A percentile compares a stretch with the other conserved stretches of the same genome.
Conservation (phyloP, 495 filamentous ascomycete species). For the Stereocaulon alpinum region DNA sequence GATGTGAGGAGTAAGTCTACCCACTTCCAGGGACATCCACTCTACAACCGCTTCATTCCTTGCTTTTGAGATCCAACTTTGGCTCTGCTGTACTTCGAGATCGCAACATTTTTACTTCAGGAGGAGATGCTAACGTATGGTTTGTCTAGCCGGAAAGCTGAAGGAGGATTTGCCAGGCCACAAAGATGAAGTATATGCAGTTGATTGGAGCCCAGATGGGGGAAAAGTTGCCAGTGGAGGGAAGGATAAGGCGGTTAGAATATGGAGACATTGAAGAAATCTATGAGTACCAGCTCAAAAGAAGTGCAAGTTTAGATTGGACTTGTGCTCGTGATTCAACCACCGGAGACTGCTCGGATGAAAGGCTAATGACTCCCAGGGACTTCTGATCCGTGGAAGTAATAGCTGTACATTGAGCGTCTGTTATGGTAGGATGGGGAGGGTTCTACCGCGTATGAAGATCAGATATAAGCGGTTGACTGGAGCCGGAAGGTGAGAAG, state of each 20-base stretch:
- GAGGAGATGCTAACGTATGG: conserved; percentile 63
- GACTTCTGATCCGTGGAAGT: neutral
- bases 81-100: too few relatives aligned
- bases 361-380: neutral
- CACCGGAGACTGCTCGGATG: too few relatives aligned
- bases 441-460: too few relatives aligned
- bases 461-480: too few relatives aligned
- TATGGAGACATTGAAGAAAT: conserved; percentile 63
- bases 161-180: conserved; percentile 85
- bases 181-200: conserved; percentile 86
- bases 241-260: conserved; percentile 80
- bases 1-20: conserved; percentile 1
- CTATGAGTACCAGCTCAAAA: neutral
- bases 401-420: too few relatives aligned
- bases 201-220: conserved; percentile 87
- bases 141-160: conserved; percentile 50
- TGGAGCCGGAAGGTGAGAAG: too few relatives aligned
- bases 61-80: too few relatives aligned
- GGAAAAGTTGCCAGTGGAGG: conserved; percentile 79
- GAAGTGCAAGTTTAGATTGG: neutral
- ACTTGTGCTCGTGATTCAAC: neutral
- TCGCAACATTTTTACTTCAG: too few relatives aligned
- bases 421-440: too few relatives aligned
- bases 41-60: too few relatives aligned
- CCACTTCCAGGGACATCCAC: neutral